A percentile compares a stretch with the other conserved stretches of the same genome.
phyloP scores from a whole-genome alignment of 139 green algal genomes.

The Coccomyxa sp. region DNA sequence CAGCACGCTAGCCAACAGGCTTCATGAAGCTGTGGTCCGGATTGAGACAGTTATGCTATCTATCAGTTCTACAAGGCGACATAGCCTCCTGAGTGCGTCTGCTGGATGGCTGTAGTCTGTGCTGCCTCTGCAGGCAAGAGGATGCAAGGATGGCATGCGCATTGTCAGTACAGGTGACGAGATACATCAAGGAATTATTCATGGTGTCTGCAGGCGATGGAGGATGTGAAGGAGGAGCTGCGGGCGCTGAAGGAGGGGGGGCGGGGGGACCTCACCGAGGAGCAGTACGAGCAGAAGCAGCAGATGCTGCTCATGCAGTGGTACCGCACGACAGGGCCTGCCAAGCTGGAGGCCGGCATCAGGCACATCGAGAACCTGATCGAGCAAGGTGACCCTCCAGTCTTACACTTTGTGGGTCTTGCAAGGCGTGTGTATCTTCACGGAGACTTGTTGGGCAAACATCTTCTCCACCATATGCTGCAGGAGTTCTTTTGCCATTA shows the following conservation, averaged over 20 bases:
- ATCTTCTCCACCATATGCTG: background rate
- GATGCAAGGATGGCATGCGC: background rate
- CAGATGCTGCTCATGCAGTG: constrained; percentile 19
- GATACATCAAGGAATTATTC: background rate
- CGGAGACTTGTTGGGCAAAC: background rate
- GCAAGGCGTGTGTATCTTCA: background rate
- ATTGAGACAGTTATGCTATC: background rate
- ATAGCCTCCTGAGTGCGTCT: background rate
- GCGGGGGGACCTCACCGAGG: background rate
- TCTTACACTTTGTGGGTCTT: background rate
- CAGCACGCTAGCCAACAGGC: too few species aligned
- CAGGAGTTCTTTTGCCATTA: background rate
- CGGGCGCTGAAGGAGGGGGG: background rate
- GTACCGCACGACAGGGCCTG: constrained; percentile 25
- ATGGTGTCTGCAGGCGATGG: constrained; percentile 3
- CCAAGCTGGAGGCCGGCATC: constrained; percentile 28
- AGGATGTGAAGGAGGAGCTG: background rate
- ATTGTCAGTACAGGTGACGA: background rate
- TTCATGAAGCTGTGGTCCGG: background rate
- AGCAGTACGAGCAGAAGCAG: background rate
- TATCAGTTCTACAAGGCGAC: background rate
- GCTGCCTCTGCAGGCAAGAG: background rate
- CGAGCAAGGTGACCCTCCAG: background rate
- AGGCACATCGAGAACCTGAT: constrained; percentile 39
- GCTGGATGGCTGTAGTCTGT: background rate